A percentile compares a stretch with the other conserved stretches of the same genome.
Conservation (phyloP, 1,139 yeast genomes). For the Magnusiomyces paraingens region DNA sequence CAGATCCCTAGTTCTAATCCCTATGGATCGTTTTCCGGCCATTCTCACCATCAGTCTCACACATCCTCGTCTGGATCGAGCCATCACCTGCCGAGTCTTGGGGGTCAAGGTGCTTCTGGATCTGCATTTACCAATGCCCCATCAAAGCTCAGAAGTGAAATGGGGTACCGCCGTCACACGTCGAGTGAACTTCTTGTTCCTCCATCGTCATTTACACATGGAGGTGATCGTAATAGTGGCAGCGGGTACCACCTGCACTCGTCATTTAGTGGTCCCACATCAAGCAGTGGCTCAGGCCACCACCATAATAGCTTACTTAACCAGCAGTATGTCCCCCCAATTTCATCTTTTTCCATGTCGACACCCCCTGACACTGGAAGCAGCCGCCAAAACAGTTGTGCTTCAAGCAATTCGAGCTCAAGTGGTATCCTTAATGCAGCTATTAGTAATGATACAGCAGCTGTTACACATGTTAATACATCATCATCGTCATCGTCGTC, state of each 20-base stretch:
- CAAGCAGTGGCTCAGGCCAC: neutral
- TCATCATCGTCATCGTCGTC: neutral
- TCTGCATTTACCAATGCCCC: neutral
- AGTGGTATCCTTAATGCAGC: neutral
- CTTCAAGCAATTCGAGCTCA: constrained; percentile 12
- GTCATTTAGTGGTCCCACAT: neutral
- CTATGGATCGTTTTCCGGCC: neutral
- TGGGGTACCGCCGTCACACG: constrained; percentile 16
- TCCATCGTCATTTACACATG: neutral
- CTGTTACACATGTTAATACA: neutral
- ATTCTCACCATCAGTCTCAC: neutral
- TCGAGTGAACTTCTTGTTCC: constrained; percentile 12
- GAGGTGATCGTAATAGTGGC: neutral
- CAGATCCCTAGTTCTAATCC: constrained; percentile 17
- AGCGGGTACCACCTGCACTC: neutral
- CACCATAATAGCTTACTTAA: neutral
- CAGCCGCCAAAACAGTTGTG: constrained; percentile 15
- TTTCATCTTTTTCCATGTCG: constrained; percentile 6
- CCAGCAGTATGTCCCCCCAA: constrained; percentile 4
- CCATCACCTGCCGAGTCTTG: neutral
- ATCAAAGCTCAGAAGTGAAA: constrained; percentile 13
- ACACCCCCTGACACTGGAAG: constrained; percentile 13
- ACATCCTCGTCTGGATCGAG: neutral
- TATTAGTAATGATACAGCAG: neutral
- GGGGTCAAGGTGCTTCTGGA: neutral